Conservation (phyloP, 2,329 filamentous ascomycete species). For the Verticillium tricorpus region DNA sequence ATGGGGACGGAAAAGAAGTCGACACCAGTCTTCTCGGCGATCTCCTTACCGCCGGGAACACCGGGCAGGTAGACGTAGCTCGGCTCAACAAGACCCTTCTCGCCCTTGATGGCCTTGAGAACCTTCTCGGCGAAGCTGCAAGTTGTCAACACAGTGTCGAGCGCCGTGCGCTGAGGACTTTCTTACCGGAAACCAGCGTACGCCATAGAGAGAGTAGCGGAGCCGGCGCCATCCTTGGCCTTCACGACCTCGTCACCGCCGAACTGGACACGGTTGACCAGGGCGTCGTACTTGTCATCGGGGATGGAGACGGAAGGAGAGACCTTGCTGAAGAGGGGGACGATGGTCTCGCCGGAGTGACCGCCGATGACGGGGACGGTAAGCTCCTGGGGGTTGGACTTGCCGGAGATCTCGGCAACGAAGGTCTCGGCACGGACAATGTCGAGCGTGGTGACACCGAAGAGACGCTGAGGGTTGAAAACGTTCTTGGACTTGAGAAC, state of each 20-base stretch:
- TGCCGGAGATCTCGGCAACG: constrained; percentile 77
- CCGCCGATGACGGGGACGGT: constrained; percentile 91
- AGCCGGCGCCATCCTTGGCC: constrained; percentile 88
- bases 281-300: constrained; percentile 80
- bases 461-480: constrained; percentile 93
- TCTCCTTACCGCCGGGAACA: constrained; percentile 79
- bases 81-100: constrained; percentile 90
- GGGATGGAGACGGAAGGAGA: constrained; percentile 77
- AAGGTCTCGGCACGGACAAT: constrained; percentile 98
- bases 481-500: constrained; percentile 89
- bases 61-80: constrained; percentile 94
- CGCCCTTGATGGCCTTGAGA: constrained; percentile 80
- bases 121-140: constrained; percentile 87
- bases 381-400: constrained; percentile 76
- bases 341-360: constrained; percentile 97
- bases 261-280: constrained; percentile 95
- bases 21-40: constrained; percentile 75
- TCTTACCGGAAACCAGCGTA: constrained; percentile 86
- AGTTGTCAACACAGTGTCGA: constrained; percentile 14
- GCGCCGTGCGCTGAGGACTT: not conserved
- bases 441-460: constrained; percentile 97
- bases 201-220: constrained; percentile 90
- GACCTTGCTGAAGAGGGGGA: constrained; percentile 92
- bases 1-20: constrained; percentile 97
- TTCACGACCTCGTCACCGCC: constrained; percentile 96